phyloP scores from a whole-genome alignment of 2,329 filamentous ascomycete species.

The Cytospora schulzeri region DNA sequence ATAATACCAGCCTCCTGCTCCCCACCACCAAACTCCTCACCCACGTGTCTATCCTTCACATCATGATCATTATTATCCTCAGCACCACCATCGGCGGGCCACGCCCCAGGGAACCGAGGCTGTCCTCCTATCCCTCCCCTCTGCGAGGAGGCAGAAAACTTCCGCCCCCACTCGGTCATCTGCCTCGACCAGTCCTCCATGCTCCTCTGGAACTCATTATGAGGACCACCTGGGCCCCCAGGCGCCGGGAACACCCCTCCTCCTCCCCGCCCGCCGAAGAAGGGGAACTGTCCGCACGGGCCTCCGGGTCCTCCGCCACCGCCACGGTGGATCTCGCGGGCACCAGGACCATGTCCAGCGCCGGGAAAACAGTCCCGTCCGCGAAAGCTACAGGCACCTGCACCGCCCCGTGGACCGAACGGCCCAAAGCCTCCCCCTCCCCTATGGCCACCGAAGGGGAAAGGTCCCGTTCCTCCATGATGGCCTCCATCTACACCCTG shows the following conservation, averaged over 20 bases:
- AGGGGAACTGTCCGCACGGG: slow-evolving; percentile 8
- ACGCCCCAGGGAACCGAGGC: slow-evolving; percentile 36
- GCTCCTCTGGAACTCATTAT: slow-evolving; percentile 5
- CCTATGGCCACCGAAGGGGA: neutral
- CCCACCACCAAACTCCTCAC: slow-evolving; percentile 21
- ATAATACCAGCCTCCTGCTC: slow-evolving; percentile 22
- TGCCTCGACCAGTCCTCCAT: slow-evolving; percentile 20
- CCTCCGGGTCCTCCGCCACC: too few species aligned
- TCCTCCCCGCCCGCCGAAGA: slow-evolving; percentile 10
- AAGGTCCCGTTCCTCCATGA: slow-evolving; percentile 9
- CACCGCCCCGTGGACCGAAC: neutral
- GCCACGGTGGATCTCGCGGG: slow-evolving; percentile 5
- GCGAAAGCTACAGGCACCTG: neutral
- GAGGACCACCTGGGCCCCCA: neutral
- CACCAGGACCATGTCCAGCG: slow-evolving; percentile 16
- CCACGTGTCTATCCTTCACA: slow-evolving; percentile 14
- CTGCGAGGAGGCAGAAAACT: neutral
- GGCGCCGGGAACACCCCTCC: neutral
- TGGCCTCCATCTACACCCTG: neutral
- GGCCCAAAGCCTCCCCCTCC: slow-evolving; percentile 8
- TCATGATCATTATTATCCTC: slow-evolving; percentile 25
- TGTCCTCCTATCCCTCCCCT: neutral
- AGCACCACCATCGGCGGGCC: slow-evolving; percentile 34
- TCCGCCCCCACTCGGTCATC: slow-evolving; percentile 17
- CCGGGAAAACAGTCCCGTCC: slow-evolving; percentile 10